These are phyloP conservation scores for Phytophthora niederhauseri DNA, from an alignment of 352 stramenopile genomes.

Conservation along the genomic window DNA sequence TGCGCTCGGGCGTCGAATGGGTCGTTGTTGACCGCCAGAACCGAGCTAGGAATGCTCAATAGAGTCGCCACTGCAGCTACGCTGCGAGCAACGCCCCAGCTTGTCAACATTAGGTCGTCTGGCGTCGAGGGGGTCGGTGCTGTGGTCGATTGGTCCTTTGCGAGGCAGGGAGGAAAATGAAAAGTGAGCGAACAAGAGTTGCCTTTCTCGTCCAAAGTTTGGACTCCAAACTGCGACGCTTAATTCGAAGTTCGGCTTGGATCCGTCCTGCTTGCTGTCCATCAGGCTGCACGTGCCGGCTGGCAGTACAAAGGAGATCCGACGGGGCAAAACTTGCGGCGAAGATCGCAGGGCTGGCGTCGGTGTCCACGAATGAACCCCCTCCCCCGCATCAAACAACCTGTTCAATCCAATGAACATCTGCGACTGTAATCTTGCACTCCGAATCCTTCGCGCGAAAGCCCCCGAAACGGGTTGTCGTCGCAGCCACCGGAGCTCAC, in stretches of 20 bases:
- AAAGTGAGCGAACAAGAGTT: conserved; percentile 22
- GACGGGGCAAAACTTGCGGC: conserved; percentile 3
- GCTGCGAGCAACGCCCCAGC: conserved; percentile 12
- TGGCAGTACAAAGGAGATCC: conserved; percentile 13
- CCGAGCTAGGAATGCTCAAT: neutral
- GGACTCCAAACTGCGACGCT: neutral
- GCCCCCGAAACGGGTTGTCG: no score
- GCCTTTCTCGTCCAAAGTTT: conserved; percentile 16
- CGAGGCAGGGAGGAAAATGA: conserved; percentile 23
- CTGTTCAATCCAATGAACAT: conserved; percentile 24
- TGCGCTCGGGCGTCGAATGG: conserved; percentile 18
- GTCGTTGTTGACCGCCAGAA: conserved; percentile 9
- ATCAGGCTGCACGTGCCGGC: conserved; percentile 4
- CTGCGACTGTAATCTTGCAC: conserved; percentile 20
- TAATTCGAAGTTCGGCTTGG: neutral
- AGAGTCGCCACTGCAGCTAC: conserved; percentile 12
- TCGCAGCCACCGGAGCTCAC: no score
- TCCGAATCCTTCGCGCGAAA: neutral
- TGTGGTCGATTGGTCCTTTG: conserved; percentile 21
- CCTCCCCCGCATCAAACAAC: conserved; percentile 23
- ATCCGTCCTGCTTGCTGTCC: neutral
- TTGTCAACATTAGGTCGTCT: conserved; percentile 21
- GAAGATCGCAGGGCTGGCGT: conserved; percentile 9
- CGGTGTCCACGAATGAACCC: conserved; percentile 18
- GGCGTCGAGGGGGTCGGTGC: neutral